Evolutionary conservation across 1,284 basidiomycete genomes (phyloP).

Genomic region (Ganoderma resinaceum): DNA sequence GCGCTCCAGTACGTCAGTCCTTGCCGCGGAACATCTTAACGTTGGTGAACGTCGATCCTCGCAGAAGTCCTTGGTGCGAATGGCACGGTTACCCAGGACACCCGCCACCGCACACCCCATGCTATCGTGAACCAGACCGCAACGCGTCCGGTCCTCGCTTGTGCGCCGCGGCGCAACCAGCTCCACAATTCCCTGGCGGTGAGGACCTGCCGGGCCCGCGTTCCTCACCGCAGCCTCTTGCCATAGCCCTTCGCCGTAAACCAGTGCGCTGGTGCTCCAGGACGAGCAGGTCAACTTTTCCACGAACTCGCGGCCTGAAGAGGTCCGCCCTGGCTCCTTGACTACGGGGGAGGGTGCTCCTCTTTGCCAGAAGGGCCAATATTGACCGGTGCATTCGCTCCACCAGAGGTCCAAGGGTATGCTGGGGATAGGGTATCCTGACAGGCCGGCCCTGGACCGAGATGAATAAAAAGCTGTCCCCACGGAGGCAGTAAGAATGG

Average conservation of each 20-base stretch:
- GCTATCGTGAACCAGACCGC: background rate
- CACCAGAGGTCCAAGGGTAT: background rate
- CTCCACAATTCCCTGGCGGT: background rate
- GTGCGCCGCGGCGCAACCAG: background rate
- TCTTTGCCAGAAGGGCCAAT: too few species aligned
- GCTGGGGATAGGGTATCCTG: too few species aligned
- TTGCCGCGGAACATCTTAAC: background rate
- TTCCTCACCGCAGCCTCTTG: background rate
- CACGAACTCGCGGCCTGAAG: background rate
- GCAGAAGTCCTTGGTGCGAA: background rate
- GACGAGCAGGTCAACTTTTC: background rate
- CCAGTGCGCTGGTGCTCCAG: background rate
- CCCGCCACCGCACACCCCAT: background rate
- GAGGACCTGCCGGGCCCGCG: background rate
- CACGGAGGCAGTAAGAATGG: background rate
- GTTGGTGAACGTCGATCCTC: background rate
- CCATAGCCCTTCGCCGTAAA: background rate
- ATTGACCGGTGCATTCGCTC: background rate
- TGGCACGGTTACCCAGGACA: background rate
- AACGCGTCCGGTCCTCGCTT: background rate
- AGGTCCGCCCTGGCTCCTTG: background rate
- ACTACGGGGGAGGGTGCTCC: background rate
- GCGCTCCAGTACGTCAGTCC: background rate
- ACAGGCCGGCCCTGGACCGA: background rate
- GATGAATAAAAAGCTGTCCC: background rate